Conservation (phyloP, 371 early-diverging fungal species). For the Lichtheimia hyalospora region DNA sequence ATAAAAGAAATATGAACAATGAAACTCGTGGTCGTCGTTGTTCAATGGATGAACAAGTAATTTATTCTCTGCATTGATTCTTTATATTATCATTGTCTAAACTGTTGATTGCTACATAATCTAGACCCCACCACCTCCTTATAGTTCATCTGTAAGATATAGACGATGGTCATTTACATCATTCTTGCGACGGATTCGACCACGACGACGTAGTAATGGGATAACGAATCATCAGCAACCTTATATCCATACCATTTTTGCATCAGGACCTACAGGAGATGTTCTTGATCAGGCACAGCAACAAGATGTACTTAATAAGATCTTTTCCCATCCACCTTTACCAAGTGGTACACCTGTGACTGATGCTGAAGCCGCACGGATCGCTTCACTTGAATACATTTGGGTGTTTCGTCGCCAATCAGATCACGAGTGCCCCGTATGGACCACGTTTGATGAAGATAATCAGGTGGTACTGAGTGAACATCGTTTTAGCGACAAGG, state of each 20-base stretch:
- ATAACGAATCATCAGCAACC: neutral
- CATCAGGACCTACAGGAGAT: constrained; percentile 17
- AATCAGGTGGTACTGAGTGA: constrained; percentile 25
- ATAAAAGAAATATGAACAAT: neutral
- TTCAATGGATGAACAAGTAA: too few relatives aligned
- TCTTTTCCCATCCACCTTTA: neutral
- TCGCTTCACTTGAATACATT: constrained; percentile 21
- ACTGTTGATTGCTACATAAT: neutral
- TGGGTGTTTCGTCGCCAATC: constrained; percentile 29
- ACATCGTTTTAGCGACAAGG: constrained; percentile 7
- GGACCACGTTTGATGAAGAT: constrained; percentile 34
- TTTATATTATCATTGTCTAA: neutral
- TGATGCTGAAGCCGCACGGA: constrained; percentile 2
- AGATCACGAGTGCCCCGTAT: constrained; percentile 10
- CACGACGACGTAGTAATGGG: neutral
- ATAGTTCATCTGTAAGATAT: neutral
- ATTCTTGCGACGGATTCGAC: neutral
- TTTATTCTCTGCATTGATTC: too few relatives aligned
- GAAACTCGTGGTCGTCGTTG: too few relatives aligned
- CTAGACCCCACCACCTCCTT: neutral
- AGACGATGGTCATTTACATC: constrained; percentile 8
- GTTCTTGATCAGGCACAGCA: constrained; percentile 19
- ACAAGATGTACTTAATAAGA: constrained; percentile 1
- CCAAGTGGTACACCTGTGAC: neutral
- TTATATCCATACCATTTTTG: constrained; percentile 1